A percentile compares a stretch with the other conserved stretches of the same genome.
Conservation (phyloP, 2,329 filamentous ascomycete genomes). For the Erysiphe pulchra region DNA sequence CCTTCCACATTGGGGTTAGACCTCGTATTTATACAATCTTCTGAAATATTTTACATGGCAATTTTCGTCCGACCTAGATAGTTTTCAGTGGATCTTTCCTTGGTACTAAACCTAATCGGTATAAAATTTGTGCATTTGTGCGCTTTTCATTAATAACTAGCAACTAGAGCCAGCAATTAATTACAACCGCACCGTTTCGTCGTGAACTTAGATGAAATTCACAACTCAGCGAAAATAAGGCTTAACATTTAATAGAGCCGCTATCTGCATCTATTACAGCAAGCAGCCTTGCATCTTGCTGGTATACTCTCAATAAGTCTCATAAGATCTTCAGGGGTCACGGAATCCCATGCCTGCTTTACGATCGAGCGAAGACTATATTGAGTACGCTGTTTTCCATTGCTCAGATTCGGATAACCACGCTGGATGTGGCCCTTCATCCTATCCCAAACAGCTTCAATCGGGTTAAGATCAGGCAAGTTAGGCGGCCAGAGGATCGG, state of each 20-base stretch:
- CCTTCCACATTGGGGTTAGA: neutral
- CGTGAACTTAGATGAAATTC: neutral
- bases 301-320: neutral
- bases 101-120: neutral
- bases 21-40: neutral
- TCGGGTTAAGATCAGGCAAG: neutral
- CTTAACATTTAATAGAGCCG: neutral
- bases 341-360: neutral
- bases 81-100: neutral
- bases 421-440: neutral
- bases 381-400: neutral
- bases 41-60: neutral
- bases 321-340: neutral
- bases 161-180: neutral
- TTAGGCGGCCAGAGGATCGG: neutral
- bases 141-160: neutral
- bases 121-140: neutral
- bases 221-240: neutral
- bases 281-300: neutral
- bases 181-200: neutral
- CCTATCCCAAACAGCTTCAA: no score
- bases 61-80: neutral
- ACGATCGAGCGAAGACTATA: neutral
- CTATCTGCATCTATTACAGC: neutral
- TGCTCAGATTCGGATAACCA: neutral